A percentile compares a stretch with the other conserved stretches of the same genome.
These are phyloP conservation scores for Extremus antarcticus DNA, from an alignment of 495 filamentous ascomycete species.

Conservation along the genomic window DNA sequence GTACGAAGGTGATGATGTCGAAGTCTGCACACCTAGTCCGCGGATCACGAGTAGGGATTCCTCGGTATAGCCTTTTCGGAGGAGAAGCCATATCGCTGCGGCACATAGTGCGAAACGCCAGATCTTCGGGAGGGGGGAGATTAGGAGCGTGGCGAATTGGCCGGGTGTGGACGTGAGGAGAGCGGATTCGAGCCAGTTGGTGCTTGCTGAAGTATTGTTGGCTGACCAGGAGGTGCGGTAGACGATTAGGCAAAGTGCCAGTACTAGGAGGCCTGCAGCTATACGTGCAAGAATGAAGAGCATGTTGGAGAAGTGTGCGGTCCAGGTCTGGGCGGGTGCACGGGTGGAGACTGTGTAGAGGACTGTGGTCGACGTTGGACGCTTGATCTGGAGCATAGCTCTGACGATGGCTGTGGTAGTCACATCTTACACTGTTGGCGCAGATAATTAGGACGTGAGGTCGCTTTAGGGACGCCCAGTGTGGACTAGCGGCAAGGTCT, in stretches of 20 bases:
- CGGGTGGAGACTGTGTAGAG: slow-evolving; percentile 29
- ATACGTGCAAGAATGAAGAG: slow-evolving; percentile 3
- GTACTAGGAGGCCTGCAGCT: background rate
- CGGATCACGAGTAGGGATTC: slow-evolving; percentile 83
- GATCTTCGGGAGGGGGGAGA: background rate
- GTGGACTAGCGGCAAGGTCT: no score
- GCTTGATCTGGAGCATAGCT: slow-evolving; percentile 9
- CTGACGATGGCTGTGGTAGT: background rate
- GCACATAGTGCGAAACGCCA: background rate
- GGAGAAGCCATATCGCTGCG: slow-evolving; percentile 1
- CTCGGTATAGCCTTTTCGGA: slow-evolving; percentile 36
- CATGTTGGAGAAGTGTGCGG: slow-evolving; percentile 14
- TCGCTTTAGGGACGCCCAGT: no score
- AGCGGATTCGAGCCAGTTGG: background rate
- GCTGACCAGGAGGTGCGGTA: background rate
- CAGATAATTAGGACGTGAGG: no score
- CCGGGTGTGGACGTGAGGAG: slow-evolving; percentile 4
- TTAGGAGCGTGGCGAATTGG: slow-evolving; percentile 2
- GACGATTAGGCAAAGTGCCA: background rate
- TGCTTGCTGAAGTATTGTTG: background rate
- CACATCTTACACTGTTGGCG: no score
- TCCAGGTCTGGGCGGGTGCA: slow-evolving; percentile 17
- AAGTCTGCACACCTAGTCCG: slow-evolving; percentile 84
- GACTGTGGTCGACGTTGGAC: slow-evolving; percentile 26
- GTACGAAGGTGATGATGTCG: slow-evolving; percentile 52